Base-by-base conservation (phyloP, 805 yeast species). In the Ogataea degrootiae region DNA sequence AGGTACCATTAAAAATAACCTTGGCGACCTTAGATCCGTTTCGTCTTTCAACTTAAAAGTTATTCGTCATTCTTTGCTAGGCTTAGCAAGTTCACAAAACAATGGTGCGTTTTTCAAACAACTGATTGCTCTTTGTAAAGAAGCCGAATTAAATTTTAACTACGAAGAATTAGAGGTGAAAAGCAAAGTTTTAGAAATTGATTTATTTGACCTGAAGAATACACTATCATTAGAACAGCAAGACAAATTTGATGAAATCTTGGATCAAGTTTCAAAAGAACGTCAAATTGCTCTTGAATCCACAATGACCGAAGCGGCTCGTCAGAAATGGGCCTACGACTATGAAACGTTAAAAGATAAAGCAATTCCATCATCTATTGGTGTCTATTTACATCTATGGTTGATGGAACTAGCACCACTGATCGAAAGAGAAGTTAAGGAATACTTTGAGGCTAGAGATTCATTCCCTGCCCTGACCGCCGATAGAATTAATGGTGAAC, bases 331-430 rank as follows among this genome's bases (percentile, higher is more conserved):
- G 99, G 83, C 80, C 62, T 83, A 82, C 55, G 91, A 83, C 53
- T 85, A 79, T 56, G 95, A 88, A 57, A 58, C 53, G 33, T 45
- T 63, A 23, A 65, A 62, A 47, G 69, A 63, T 49, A 65, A 63
- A 43, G 63, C 79, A 4, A 65, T 81, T 36, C 77, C 80, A 41
- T 77, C 80, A 48, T 76, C 80, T 12, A 69, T 91, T 37, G 90
- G 89, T 49, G 83, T 82, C 1, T 82, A 82, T 54, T 68, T 94
- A 37, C 94, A 89, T 79, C 78, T 79, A 49, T 94, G 99, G 99
- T 84, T 85, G 54, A 74, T 75, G 45, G 82, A 79, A 41, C 74
- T 91, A 77, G 65, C 82, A 31, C 94, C 96, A 0, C 69, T 82
- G 44, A 76, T 94, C 14, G 70, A 79, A 52, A 78, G 79, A 52